Evolutionary conservation across 805 yeast genomes (phyloP).

Genomic region (Candida hispaniensis): DNA sequence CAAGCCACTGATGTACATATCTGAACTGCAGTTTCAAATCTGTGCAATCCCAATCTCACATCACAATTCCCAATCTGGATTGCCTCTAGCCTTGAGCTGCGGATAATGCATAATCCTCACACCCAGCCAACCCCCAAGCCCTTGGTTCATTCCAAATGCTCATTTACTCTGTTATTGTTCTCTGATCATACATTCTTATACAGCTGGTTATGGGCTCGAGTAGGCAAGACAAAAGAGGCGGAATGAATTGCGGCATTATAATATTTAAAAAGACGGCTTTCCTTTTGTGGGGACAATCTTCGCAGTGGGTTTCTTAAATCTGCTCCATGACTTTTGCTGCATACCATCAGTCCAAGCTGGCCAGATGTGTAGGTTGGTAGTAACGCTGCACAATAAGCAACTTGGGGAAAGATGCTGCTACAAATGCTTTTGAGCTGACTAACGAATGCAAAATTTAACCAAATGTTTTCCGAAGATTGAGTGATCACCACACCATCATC

Average conservation of each 20-base stretch:
- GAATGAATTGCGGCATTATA: conserved; percentile 75
- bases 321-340: conserved; percentile 60
- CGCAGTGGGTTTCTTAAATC: conserved; percentile 63
- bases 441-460: conserved; percentile 82
- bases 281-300: conserved; percentile 49
- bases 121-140: too few relatives aligned
- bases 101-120: too few relatives aligned
- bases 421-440: conserved; percentile 75
- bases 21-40: too few relatives aligned
- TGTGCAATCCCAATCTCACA: too few relatives aligned
- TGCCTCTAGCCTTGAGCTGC: too few relatives aligned
- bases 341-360: conserved; percentile 96
- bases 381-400: conserved; percentile 80
- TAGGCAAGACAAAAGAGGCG: conserved; percentile 87
- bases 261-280: conserved; percentile 58
- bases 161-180: too few relatives aligned
- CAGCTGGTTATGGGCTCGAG: conserved; percentile 61
- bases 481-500: conserved; percentile 62
- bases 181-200: too few relatives aligned
- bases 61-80: too few relatives aligned
- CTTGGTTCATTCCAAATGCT: neutral
- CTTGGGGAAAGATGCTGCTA: conserved; percentile 77
- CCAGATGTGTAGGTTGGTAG: conserved; percentile 98
- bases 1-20: too few relatives aligned
- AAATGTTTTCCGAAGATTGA: conserved; percentile 78